Base-by-base conservation (phyloP, 306 rosid species). In the Lathyrus oleraceus region DNA sequence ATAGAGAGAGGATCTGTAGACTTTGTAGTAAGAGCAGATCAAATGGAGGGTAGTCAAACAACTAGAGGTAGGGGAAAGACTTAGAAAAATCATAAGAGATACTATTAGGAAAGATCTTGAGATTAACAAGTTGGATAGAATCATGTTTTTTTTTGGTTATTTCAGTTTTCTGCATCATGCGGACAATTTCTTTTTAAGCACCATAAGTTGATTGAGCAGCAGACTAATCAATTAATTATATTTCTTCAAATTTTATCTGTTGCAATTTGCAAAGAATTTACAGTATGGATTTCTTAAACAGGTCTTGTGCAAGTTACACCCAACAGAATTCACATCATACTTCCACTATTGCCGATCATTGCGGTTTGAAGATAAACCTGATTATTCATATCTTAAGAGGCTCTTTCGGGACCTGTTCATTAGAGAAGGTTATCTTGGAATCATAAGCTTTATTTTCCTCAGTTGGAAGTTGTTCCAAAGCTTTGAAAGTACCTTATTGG, bases 331-430 rank as follows among this genome's bases (percentile, higher is more conserved):
- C 81, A 88, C 97, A 6, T 88, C 99, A 2, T 94, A 88, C 82
- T 94, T 94, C 76, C 99, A 87, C 75, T 88, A 91, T 30, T 90
- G 99, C 74, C 97, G 97, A 39, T 77, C 99, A 3, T 78, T 94
- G 79, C 88, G 97, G 70, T 94, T 94, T 79, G 99, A 94, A 75
- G 99, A 94, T 84, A 90, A 90, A 72, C 99, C 99, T 32, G 99
- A 94, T 83, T 94, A 94, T 83, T 85, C 99, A 1, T 94, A 87
- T 74, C 87, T 91, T 76, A 94, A 94, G 87, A 90, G 97, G 83
- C 99, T 94, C 76, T 94, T 90, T 71, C 81, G 97, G 8, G 99
- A 94, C 82, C 88, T 94, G 62, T 94, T 94, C 74, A 94, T 94
- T 64, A 82, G 97, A 80, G 97, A 94, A 91, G 99, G 99, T 89